Base-by-base conservation (phyloP, 2,329 filamentous ascomycete species). In the Beauveria sp. region DNA sequence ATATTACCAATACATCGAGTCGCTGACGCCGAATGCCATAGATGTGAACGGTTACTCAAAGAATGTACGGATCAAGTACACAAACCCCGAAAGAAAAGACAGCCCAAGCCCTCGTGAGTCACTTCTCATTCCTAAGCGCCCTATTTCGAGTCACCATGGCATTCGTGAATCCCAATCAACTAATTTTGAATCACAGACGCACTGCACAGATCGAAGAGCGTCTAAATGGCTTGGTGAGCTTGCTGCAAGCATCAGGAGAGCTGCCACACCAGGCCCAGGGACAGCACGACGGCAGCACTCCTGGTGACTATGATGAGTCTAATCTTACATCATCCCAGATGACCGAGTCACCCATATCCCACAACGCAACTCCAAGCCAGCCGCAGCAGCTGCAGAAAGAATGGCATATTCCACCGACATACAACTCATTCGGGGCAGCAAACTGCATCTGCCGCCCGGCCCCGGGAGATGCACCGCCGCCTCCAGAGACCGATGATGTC, bases 141-240 rank as follows among this genome's bases (percentile, higher is more conserved):
- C 50, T 30, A 48, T 44, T 40, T 14, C 28, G 41, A 40, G 47
- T 61, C 28, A 24, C 52, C 53, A 58, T 58, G 55, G 24, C 26
- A n/a, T 37, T 50, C 10, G 57, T 62, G 37, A 63, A 59, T 22
- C 40, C 56, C 9, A 59, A 9, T 9, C 5, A 24, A 26, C 41
- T 61, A 41, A 61, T 37, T 5, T 30, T 46, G 5, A 20, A 44
- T 24, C 34, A 24, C 61, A 82, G 79, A 16, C 76, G 73, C 66
- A 81, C 79, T 3, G 75, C 77, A 1, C 78, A 80, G 61, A 76
- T 82, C 16, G 79, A 81, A 62, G 75, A 80, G 60, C 74, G 76
- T 7, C 68, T 82, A 8, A 79, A 82, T 63, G 78, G 77, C 20
- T 71, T 82, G 1, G 76, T 81, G 24, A 77, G 78, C 55, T 70